Evolutionary conservation across 371 early-diverging fungal species (phyloP).

Genomic region (Apophysomyces trapeziformis): DNA sequence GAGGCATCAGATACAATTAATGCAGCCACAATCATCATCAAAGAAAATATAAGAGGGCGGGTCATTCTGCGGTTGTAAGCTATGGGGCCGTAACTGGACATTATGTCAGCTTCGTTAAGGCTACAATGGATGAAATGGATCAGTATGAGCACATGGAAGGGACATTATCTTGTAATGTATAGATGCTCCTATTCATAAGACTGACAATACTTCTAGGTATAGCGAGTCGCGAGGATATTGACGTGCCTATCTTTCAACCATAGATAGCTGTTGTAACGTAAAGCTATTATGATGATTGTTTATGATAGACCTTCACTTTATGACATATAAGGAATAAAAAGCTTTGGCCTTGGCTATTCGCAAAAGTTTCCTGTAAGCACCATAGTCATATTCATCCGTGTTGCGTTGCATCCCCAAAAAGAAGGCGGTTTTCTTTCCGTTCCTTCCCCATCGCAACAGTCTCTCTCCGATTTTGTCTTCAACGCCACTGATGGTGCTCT

Average conservation of each 20-base stretch:
- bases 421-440: no score
- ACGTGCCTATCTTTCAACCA: constrained; percentile 19
- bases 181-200: constrained; percentile 19
- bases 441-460: no score
- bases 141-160: constrained; percentile 3
- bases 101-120: constrained; percentile 21
- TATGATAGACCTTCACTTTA: no score
- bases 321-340: no score
- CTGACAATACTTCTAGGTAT: neutral
- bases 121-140: constrained; percentile 24
- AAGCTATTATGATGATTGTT: no score
- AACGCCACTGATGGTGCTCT: no score
- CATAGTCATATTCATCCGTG: no score
- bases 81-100: constrained; percentile 15
- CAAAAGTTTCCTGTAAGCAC: no score
- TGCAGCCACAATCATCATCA: constrained; percentile 2
- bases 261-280: constrained; percentile 5
- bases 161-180: constrained; percentile 16
- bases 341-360: no score
- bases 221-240: constrained; percentile 9
- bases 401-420: no score
- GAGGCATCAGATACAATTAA: constrained; percentile 18
- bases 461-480: no score
- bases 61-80: constrained; percentile 9
- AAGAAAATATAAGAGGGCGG: constrained; percentile 18